Evolutionary conservation across 352 stramenopile species (phyloP).

Genomic region (Pythium insidiosum): DNA sequence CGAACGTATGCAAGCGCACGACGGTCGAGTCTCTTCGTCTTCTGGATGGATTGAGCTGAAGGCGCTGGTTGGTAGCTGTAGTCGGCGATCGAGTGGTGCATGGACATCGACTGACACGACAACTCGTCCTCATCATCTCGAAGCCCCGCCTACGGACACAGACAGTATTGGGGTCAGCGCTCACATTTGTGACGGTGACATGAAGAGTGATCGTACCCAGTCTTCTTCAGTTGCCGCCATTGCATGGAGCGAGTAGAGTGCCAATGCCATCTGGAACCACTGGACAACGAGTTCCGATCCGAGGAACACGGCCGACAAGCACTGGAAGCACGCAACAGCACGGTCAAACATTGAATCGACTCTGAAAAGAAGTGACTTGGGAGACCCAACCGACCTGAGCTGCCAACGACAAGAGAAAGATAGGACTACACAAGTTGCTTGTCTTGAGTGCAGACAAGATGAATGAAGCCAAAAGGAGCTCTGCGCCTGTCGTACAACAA

Average conservation of each 20-base stretch:
- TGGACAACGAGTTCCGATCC: constrained; percentile 77
- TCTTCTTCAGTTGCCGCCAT: constrained; percentile 72
- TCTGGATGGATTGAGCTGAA: constrained; percentile 61
- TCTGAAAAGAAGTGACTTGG: too few relatives aligned
- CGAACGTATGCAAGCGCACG: constrained; percentile 67
- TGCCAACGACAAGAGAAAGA: constrained; percentile 80
- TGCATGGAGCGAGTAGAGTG: constrained; percentile 76
- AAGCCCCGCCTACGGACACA: constrained; percentile 31
- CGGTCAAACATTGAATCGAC: too few relatives aligned
- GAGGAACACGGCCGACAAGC: constrained; percentile 72
- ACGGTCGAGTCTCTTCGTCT: constrained; percentile 71
- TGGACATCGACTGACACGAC: constrained; percentile 37
- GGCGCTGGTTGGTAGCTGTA: constrained; percentile 62
- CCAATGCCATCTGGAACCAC: constrained; percentile 74
- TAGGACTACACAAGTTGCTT: constrained; percentile 71
- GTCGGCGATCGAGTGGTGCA: constrained; percentile 70
- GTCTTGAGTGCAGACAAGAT: constrained; percentile 85
- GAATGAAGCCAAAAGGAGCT: constrained; percentile 76
- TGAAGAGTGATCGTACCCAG: constrained; percentile 66
- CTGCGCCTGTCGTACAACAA: constrained; percentile 34
- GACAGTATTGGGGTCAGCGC: too few relatives aligned
- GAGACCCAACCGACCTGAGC: too few relatives aligned
- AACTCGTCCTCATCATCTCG: constrained; percentile 56
- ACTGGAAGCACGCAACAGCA: too few relatives aligned
- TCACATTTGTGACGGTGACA: too few relatives aligned